phyloP scores from a whole-genome alignment of 805 yeast species.

The Candida nitratophila region DNA sequence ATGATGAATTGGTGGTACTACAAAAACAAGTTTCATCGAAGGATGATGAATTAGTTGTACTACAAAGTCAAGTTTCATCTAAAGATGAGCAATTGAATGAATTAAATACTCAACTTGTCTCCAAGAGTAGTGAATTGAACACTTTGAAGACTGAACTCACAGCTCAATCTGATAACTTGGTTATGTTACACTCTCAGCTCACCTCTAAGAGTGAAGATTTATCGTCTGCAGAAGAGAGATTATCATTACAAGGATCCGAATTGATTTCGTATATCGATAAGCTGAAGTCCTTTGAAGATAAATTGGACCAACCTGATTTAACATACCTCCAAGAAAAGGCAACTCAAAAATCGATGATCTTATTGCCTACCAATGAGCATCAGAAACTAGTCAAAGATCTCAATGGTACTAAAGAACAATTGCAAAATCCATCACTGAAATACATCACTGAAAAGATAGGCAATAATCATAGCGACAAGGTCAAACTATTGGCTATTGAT shows the following conservation, averaged over 20 bases:
- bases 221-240: not conserved
- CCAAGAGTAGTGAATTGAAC: no score
- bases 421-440: conserved; percentile 1
- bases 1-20: no score
- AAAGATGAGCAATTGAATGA: no score
- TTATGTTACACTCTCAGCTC: no score
- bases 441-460: conserved; percentile 6
- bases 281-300: not conserved
- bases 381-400: not conserved
- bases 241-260: not conserved
- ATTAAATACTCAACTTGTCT: no score
- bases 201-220: no score
- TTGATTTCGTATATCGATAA: not conserved
- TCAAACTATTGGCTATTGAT: conserved; percentile 20
- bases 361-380: conserved; percentile 14
- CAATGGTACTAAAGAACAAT: not conserved
- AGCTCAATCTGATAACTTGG: no score
- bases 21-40: no score
- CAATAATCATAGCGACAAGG: conserved; percentile 24
- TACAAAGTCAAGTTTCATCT: no score
- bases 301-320: conserved; percentile 3
- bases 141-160: no score
- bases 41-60: no score
- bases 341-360: not conserved
- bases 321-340: conserved; percentile 1